Evolutionary conservation across 495 filamentous ascomycete species (phyloP).

Genomic region (Trichoderma gamsii): DNA sequence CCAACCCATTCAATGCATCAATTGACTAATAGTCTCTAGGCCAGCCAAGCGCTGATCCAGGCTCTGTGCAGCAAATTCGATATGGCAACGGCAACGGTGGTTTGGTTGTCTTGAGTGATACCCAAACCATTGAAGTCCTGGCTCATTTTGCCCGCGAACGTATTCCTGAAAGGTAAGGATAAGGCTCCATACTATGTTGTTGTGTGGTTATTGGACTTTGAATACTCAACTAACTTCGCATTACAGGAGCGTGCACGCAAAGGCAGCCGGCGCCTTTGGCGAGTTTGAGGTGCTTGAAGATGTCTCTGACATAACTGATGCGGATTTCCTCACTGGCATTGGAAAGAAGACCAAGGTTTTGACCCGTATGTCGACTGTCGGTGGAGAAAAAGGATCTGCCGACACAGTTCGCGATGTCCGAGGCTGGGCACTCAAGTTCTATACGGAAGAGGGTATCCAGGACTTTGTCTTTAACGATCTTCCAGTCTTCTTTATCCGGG

Average conservation of each 20-base stretch:
- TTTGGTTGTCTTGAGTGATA: background rate
- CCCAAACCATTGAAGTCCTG: slow-evolving; percentile 5
- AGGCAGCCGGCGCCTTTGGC: background rate
- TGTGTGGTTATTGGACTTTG: no score
- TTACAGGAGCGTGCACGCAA: slow-evolving; percentile 1
- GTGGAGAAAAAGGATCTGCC: slow-evolving; percentile 44
- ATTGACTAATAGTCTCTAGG: background rate
- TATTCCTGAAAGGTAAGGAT: background rate
- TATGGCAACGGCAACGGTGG: background rate
- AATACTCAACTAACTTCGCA: background rate
- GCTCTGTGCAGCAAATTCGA: background rate
- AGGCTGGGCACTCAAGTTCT: slow-evolving; percentile 59
- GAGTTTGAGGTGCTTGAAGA: slow-evolving; percentile 1
- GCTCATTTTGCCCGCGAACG: background rate
- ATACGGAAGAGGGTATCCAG: slow-evolving; percentile 56
- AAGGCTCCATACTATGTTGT: background rate
- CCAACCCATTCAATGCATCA: background rate
- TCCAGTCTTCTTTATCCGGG: slow-evolving; percentile 55
- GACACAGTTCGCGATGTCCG: slow-evolving; percentile 52
- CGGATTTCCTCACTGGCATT: slow-evolving; percentile 11
- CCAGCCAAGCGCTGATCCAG: background rate
- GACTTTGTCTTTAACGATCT: slow-evolving; percentile 52
- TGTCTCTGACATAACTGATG: background rate
- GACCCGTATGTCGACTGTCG: slow-evolving; percentile 54
- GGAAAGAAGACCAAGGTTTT: slow-evolving; percentile 52